Base-by-base conservation (phyloP, 352 stramenopile genomes). In the Phytopythium cucurbitacearum region DNA sequence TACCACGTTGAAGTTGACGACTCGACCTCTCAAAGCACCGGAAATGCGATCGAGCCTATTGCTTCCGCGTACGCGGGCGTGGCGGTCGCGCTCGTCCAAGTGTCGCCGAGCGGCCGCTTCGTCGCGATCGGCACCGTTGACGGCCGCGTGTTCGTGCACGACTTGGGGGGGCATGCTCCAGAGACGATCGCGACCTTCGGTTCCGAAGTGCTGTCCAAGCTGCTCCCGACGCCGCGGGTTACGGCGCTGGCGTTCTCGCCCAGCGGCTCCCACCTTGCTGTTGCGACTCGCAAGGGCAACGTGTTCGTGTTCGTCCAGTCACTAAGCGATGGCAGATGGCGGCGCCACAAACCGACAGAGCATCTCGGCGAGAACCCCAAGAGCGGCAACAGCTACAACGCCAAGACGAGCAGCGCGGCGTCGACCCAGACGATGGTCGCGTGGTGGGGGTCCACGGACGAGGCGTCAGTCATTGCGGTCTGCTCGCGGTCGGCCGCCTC, bases 241-340 rank as follows among this genome's bases (percentile, higher is more conserved):
- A 90, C 80, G 0, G 71, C 64, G 10, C 53, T 87, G 37, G 68
- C 65, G 46, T 90, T 87, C 41, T 74, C 74, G 3, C 37, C 55
- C 1, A 60, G 51, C 40, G 64, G 49, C 21, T 54, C 52, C 3
- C 59, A 57, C 33, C 57, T 85, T 5, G 58, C 81, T 1, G 65
- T 75, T 0, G 64, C 80, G 8, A 87, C 80, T 2, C 76, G 69
- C 38, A 87, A 88, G 48, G 76, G 80, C 11, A 84, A 87, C 60
- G 65, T 87, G 15, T 86, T 86, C 60, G 69, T 88, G 6, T 67
- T 83, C 11, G 21, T 37, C 5, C 21, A 28, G 21, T 28, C 58
- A 41, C 21, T 13, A 46, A 32, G 33, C 49, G 3, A 12, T 51
- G 0, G 40, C 43, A 47, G n/a, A 28, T 90, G 80, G 75, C 49